Evolutionary conservation across 1,284 basidiomycete genomes (phyloP), one percentile per base, ranked within the genome.

Genomic region (Malassezia psittaci): DNA sequence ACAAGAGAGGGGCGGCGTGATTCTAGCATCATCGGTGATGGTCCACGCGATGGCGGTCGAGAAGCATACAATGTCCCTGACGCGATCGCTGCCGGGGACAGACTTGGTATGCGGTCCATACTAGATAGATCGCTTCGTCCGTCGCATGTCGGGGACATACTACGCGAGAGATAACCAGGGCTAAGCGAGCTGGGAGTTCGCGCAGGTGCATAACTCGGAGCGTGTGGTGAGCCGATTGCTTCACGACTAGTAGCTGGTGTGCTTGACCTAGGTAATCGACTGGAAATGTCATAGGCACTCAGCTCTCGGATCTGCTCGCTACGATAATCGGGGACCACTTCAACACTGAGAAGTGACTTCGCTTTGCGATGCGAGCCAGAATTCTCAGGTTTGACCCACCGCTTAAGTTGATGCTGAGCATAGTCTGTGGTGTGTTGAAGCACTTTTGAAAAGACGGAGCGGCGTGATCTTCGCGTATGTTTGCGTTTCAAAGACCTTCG

Each of bases 41-140:
- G 32, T 8, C 32, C 52, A n/a, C 52, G 52, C 12, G 52, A 54
- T 15, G 52, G 52, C 29, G 52, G 44, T 13, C 39, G 44, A 5
- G 44, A 48, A 8, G 32, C 29, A 18, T 34, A 44, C 47, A 19
- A 16, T 13, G 15, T 12, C 15, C 47, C 47, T 4, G 36, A 38
- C 12, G 47, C 47, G 11, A 48, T 16, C 3, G 16, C 37, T n/a
- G 37, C 45, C 7, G 41, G 19, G 13, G 41, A 3, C 40, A 24
- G 10, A 32, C 13, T 15, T 15, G 41, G 41, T n/a, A 32, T 43
- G 18, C 41, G 41, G 13, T 13, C 13, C 41, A 32, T 32, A 15
- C 16, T 24, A 4, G 16, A 16, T 4, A 16, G 9, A 32, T 43
- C 41, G 41, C 41, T 15, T 10, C 41, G 41, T 16, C 13, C 41